Base-by-base conservation (phyloP, 139 green algal species). In the Mesotaenium endlicherianum region DNA sequence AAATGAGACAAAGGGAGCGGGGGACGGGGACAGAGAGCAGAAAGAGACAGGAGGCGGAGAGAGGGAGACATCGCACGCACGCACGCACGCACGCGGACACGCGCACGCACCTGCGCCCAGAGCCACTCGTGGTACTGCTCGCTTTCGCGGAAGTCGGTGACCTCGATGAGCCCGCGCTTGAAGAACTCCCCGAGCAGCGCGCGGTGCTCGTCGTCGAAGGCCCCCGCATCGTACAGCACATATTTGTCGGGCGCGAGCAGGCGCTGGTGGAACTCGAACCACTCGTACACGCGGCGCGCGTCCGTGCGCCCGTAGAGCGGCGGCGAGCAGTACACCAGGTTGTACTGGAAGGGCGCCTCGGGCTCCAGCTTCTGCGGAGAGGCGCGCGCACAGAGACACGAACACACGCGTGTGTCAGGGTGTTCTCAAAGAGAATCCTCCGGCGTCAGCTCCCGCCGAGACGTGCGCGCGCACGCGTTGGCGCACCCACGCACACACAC, bases 251-350 rank as follows among this genome's bases (percentile, higher is more conserved):
- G 43, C 3, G 53, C 77, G 16, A 84, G 38, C 17, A 55, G 68
- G n/a, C n/a, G n/a, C 3, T 41, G 26, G 57, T 84, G 77, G 57
- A 76, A 84, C 77, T 84, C 77, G 0, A 84, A 55, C 77, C 77
- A 83, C 44, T 84, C 77, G 16, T 30, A 16, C 36, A 53, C 31
- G 34, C 31, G 45, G 30, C 3, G 34, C 42, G n/a, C 2, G 67
- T 50, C 68, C 31, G 78, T 34, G 31, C 41, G 14, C 17, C 36
- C 49, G 57, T 31, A 38, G 42, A 84, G 31, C 11, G 77, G 77
- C 44, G 77, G 53, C 26, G 77, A 84, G 77, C 77, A 84, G 57
- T 77, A 84, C n/a, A 53, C 41, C 11, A 84, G 16, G 1, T 78
- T 78, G 47, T 84, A 53, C 6, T 11, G 44, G 39, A 79, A 84